These are phyloP conservation scores for Fusarium chaquense DNA, from an alignment of 2,329 filamentous ascomycete species.

Conservation along the genomic window DNA sequence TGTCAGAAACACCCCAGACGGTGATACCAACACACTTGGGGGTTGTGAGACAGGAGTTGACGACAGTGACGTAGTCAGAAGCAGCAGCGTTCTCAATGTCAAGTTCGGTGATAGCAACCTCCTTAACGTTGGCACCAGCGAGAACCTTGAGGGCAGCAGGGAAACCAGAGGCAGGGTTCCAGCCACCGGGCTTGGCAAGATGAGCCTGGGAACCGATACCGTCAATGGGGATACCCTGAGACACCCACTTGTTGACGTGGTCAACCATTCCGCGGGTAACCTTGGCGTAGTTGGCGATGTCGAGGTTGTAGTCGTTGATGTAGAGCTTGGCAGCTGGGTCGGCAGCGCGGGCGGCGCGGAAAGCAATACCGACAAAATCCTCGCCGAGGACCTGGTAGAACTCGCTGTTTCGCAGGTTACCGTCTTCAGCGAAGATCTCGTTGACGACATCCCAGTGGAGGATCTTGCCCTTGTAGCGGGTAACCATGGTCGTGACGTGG, in stretches of 20 bases:
- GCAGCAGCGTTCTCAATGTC: conserved; percentile 71
- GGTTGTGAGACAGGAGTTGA: conserved; percentile 68
- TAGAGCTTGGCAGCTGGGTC: conserved; percentile 78
- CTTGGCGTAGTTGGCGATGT: conserved; percentile 70
- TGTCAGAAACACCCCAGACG: conserved; percentile 68
- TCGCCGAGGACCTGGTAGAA: conserved; percentile 78
- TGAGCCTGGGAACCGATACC: conserved; percentile 70
- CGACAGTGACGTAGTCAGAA: conserved; percentile 69
- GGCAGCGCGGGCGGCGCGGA: conserved; percentile 73
- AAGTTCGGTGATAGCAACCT: conserved; percentile 75
- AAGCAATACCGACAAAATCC: conserved; percentile 76
- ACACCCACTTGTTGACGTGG: conserved; percentile 73
- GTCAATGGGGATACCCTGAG: conserved; percentile 63
- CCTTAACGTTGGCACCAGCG: conserved; percentile 62
- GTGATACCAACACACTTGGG: conserved; percentile 74
- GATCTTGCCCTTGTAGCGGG: conserved; percentile 72
- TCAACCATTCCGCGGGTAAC: conserved; percentile 65
- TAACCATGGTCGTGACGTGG: conserved; percentile 70
- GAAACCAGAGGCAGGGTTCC: conserved; percentile 63
- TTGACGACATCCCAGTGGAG: conserved; percentile 69
- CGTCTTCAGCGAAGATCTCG: conserved; percentile 73
- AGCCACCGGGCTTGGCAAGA: conserved; percentile 55
- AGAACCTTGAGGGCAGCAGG: conserved; percentile 64
- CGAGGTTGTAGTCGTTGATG: conserved; percentile 81
- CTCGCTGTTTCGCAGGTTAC: conserved; percentile 68